Evolutionary conservation across 495 filamentous ascomycete species (phyloP).

Genomic region (Daldinia loculata): DNA sequence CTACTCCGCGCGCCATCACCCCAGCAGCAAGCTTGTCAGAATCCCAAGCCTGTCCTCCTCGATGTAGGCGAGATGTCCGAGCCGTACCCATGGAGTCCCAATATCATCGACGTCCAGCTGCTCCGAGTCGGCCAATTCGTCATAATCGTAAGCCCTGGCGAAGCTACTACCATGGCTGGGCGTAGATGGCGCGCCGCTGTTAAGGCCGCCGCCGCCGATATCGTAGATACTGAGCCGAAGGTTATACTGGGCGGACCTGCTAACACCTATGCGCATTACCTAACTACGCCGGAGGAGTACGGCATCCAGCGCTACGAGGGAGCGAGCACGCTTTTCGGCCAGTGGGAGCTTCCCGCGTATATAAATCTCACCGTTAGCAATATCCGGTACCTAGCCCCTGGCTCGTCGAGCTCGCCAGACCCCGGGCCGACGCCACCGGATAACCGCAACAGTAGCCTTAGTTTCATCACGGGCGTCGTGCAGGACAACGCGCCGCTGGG

Average conservation of each 20-base stretch:
- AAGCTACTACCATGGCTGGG: slow-evolving; percentile 94
- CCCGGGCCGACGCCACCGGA: slow-evolving; percentile 78
- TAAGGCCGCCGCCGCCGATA: slow-evolving; percentile 54
- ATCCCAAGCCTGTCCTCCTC: slow-evolving; percentile 86
- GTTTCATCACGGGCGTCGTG: slow-evolving; percentile 83
- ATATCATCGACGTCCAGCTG: slow-evolving; percentile 90
- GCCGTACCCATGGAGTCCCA: slow-evolving; percentile 90
- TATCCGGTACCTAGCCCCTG: slow-evolving; percentile 71
- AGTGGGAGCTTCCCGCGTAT: slow-evolving; percentile 82
- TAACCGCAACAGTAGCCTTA: slow-evolving; percentile 75
- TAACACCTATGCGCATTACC: slow-evolving; percentile 94
- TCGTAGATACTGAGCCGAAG: slow-evolving; percentile 51
- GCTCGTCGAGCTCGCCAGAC: slow-evolving; percentile 55
- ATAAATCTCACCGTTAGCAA: slow-evolving; percentile 80
- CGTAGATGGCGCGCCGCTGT: slow-evolving; percentile 87
- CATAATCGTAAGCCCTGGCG: slow-evolving; percentile 84
- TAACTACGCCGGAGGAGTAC: slow-evolving; percentile 91
- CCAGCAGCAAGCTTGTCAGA: slow-evolving; percentile 79
- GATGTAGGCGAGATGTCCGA: slow-evolving; percentile 80
- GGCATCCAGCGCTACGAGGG: slow-evolving; percentile 92
- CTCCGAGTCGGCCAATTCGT: slow-evolving; percentile 91
- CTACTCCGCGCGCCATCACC: slow-evolving; percentile 75
- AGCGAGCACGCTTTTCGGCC: slow-evolving; percentile 91
- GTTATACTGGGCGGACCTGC: slow-evolving; percentile 86
- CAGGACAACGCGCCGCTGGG: slow-evolving; percentile 73